Evolutionary conservation across 2,329 filamentous ascomycete species (phyloP).

Genomic region (Aureobasidium lini): DNA sequence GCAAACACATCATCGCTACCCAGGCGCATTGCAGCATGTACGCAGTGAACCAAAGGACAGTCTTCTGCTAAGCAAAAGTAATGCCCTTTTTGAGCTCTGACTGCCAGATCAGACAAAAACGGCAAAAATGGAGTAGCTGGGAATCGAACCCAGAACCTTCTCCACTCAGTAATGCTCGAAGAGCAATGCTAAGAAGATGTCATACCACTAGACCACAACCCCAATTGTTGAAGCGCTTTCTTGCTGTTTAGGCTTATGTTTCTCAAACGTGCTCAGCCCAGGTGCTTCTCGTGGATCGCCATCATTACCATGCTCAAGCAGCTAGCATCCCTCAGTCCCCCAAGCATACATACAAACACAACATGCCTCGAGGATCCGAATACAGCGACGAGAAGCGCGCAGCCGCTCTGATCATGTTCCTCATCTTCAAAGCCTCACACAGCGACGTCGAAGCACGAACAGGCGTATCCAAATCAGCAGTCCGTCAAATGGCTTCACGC

Average conservation of each 20-base stretch:
- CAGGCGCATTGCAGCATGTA: no score
- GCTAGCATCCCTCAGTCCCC: background rate
- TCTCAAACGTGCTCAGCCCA: background rate
- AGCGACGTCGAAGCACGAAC: background rate
- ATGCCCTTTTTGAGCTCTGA: no score
- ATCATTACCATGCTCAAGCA: background rate
- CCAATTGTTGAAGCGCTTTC: background rate
- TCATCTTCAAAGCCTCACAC: background rate
- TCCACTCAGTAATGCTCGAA: constrained; percentile 10
- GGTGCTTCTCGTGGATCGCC: no score
- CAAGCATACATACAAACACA: background rate
- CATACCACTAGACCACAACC: constrained; percentile 13
- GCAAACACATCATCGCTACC: no score
- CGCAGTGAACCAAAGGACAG: no score
- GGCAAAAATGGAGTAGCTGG: constrained; percentile 9
- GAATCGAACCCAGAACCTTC: constrained; percentile 13
- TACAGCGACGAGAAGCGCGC: constrained; percentile 4
- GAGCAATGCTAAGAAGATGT: constrained; percentile 13
- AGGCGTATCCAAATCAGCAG: background rate
- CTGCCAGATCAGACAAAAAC: background rate
- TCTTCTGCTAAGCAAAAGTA: no score
- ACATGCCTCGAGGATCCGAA: background rate
- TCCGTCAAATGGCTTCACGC: background rate
- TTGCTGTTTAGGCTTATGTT: no score
- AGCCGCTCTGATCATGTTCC: background rate